Evolutionary conservation across 805 yeast species (phyloP).

Genomic region (Wickerhamomyces ciferrii): DNA sequence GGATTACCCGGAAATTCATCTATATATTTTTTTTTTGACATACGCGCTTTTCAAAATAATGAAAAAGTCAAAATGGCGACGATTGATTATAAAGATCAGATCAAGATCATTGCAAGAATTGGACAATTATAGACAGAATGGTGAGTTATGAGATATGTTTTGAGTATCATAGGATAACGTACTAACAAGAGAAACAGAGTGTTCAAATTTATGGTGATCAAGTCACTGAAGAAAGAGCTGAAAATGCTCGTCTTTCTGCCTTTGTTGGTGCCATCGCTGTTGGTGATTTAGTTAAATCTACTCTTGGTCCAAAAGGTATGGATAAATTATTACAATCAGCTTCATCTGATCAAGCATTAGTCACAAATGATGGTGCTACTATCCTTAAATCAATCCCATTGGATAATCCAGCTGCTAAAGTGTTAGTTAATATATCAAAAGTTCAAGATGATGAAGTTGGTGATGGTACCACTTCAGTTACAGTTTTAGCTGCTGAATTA

Average conservation of each 20-base stretch:
- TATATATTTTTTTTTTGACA: background rate
- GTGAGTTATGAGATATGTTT: background rate
- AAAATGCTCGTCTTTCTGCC: conserved; percentile 95
- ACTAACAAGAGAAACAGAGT: conserved; percentile 20
- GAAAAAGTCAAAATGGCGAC: background rate
- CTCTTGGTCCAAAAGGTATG: conserved; percentile 99
- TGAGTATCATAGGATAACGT: background rate
- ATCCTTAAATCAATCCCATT: conserved; percentile 89
- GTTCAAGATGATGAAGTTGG: conserved; percentile 99
- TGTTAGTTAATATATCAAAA: conserved; percentile 88
- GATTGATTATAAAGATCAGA: background rate
- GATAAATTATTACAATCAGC: conserved; percentile 91
- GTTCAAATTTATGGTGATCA: conserved; percentile 96
- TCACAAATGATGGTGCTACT: conserved; percentile 98
- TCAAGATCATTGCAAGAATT: background rate
- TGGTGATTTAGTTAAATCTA: conserved; percentile 91
- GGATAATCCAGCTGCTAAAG: conserved; percentile 96
- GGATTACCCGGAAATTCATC: background rate
- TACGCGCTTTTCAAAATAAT: background rate
- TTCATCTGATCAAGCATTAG: conserved; percentile 68
- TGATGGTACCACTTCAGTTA: conserved; percentile 97
- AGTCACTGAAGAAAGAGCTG: conserved; percentile 96
- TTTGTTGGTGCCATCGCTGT: conserved; percentile 99
- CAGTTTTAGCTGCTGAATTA: conserved; percentile 85
- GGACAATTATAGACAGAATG: background rate